Base-by-base conservation (phyloP, 169 alveolate genomes). In the Cryptosporidium sp. region DNA sequence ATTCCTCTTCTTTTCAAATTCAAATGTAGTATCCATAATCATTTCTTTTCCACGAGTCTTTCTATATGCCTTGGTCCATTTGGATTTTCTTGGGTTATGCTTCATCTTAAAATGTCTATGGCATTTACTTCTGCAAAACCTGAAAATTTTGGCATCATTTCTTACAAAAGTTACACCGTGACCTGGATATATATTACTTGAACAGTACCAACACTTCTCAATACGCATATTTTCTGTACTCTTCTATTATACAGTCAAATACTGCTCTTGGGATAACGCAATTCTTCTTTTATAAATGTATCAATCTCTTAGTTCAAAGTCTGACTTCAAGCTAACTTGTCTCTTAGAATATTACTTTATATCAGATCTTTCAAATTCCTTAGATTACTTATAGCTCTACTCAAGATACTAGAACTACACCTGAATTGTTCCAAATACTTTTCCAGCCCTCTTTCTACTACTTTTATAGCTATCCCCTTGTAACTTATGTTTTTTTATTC, bases 1-100 rank as follows among this genome's bases (percentile, higher is more conserved):
- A 91, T 98, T 97, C 85, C 99, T 93, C 85, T 97, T 95, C 95
- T 97, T 95, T 95, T 98, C 99, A 91, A 97, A 97, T 56, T 97
- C 99, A 75, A 98, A 97, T 26, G 97, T 96, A 35, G 97, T 93
- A 91, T 98, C 99, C 9, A 94, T 94, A 48, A 94, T 94, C 97
- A 98, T 94, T 94, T 98, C 99, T 93, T 98, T 97, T 37, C 99
- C 98, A 62, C 84, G 95, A 53, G 98, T 95, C 73, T 97, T 95
- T 85, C 99, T 92, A 87, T 96, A 96, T 14, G 99, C 99, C 94
- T 98, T 98, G 35, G 99, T 98, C 99, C 99, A 98, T 85, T 96
- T 96, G 73, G 97, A 94, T 93, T 98, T 98, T 68, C 99, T 94
- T 8, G 99, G 99, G 86, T 98, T 98, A 91, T 97, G 99, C 94